Percentiles rank a stretch among this genome's conserved stretches.
Evolutionary conservation across 768 basidiomycete species (phyloP).

Genomic region (Cystobasidium onofrii): DNA sequence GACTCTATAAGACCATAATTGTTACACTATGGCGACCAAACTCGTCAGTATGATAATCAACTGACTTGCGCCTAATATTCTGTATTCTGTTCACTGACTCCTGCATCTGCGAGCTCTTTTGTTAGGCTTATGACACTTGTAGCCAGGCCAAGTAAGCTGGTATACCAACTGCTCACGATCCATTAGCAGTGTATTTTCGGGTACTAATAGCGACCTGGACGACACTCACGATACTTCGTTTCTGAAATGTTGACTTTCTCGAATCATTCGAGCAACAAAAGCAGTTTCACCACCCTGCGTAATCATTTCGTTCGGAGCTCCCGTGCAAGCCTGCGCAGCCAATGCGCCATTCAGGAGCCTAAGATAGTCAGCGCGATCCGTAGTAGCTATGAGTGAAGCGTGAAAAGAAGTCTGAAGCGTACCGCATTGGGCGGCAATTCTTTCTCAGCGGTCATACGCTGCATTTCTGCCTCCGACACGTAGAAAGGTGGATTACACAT

Average conservation of each 20-base stretch:
- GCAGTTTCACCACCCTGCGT: conserved; percentile 72
- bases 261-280: conserved; percentile 70
- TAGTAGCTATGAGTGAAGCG: background rate
- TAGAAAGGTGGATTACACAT: conserved; percentile 99
- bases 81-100: conserved; percentile 44
- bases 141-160: conserved; percentile 82
- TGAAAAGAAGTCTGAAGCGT: conserved; percentile 37
- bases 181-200: background rate
- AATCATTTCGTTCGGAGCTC: conserved; percentile 78
- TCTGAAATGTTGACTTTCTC: conserved; percentile 57
- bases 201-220: background rate
- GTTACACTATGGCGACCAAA: conserved; percentile 53
- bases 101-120: conserved; percentile 50
- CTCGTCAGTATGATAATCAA: background rate
- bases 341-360: too few relatives aligned
- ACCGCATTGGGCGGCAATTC: conserved; percentile 64
- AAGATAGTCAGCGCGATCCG: too few relatives aligned
- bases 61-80: too few relatives aligned
- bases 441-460: conserved; percentile 57
- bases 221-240: conserved; percentile 56
- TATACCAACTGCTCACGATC: conserved; percentile 63
- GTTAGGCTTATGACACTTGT: conserved; percentile 63
- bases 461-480: conserved; percentile 61
- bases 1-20: conserved; percentile 83
- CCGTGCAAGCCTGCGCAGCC: conserved; percentile 85